phyloP scores from a whole-genome alignment of 225 moss, liverwort and hornwort genomes.

The Anthoceros angustus region DNA sequence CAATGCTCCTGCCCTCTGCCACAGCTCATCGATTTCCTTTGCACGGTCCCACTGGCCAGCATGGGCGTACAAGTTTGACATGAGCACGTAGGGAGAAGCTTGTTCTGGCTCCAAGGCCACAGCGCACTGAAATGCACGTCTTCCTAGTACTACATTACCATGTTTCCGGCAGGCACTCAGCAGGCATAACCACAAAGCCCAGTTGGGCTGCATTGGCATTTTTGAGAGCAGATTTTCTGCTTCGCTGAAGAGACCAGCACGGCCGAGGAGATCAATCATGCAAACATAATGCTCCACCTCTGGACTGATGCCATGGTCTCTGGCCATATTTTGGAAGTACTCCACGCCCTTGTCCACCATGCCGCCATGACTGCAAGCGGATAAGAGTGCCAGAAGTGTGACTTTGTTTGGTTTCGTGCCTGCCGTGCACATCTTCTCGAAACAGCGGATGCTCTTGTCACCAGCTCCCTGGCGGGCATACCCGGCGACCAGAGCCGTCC shows the following conservation, averaged over 20 bases:
- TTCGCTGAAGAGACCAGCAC: not conserved
- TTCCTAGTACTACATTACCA: not conserved
- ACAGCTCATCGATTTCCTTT: not conserved
- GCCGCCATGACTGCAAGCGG: constrained; percentile 3
- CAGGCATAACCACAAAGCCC: not conserved
- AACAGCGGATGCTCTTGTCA: not conserved
- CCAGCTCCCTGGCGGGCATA: not conserved
- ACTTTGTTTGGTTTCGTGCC: not conserved
- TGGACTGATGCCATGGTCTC: constrained; percentile 1
- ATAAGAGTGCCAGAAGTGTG: not conserved
- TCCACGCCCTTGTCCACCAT: not conserved
- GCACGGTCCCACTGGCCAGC: not conserved
- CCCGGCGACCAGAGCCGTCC: not conserved
- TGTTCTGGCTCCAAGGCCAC: not conserved
- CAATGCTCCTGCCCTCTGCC: not conserved
- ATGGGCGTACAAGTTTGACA: not conserved
- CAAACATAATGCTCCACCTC: not conserved
- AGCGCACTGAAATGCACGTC: not conserved
- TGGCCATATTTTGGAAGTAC: not conserved
- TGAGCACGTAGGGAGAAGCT: not conserved
- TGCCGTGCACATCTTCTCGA: not conserved
- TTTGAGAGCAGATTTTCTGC: not conserved
- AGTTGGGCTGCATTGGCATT: not conserved
- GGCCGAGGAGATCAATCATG: not conserved
- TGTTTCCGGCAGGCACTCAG: not conserved